phyloP scores from a whole-genome alignment of 2,329 filamentous ascomycete genomes.

The Microcyclosporella mali region DNA sequence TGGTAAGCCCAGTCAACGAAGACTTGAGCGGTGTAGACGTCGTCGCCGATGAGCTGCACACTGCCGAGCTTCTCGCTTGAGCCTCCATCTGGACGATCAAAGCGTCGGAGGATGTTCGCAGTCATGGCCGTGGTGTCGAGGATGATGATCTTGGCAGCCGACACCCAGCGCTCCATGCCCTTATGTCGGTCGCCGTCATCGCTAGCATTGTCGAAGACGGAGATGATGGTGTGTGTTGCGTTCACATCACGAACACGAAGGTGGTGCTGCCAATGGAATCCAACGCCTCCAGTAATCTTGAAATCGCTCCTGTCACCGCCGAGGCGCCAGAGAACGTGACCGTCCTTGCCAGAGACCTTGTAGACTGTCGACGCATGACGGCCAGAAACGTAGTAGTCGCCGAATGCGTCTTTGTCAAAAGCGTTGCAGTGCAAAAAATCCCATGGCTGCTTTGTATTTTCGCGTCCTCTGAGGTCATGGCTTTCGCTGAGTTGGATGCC shows the following conservation, averaged over 20 bases:
- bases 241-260: conserved; percentile 5
- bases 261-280: conserved; percentile 10
- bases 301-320: conserved; percentile 42
- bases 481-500: conserved; percentile 17
- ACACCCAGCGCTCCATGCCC: not conserved
- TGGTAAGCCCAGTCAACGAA: conserved; percentile 47
- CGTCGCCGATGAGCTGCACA: conserved; percentile 6
- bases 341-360: conserved; percentile 36
- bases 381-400: conserved; percentile 42
- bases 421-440: conserved; percentile 48
- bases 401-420: conserved; percentile 39
- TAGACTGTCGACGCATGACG: conserved; percentile 37
- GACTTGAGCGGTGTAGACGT: conserved; percentile 23
- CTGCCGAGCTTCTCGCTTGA: conserved; percentile 5
- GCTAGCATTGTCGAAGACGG: conserved; percentile 40
- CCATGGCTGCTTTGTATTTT: conserved; percentile 21
- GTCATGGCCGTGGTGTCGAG: conserved; percentile 5
- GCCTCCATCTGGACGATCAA: conserved; percentile 9
- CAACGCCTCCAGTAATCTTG: conserved; percentile 34
- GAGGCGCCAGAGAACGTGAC: conserved; percentile 45
- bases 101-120: conserved; percentile 7
- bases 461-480: conserved; percentile 26
- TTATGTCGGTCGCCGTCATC: conserved; percentile 5
- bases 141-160: conserved; percentile 10
- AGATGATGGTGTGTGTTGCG: conserved; percentile 5